These are phyloP conservation scores for Gnomoniopsis smithogilvyi DNA, from an alignment of 2,329 filamentous ascomycete genomes.

Conservation along the genomic window DNA sequence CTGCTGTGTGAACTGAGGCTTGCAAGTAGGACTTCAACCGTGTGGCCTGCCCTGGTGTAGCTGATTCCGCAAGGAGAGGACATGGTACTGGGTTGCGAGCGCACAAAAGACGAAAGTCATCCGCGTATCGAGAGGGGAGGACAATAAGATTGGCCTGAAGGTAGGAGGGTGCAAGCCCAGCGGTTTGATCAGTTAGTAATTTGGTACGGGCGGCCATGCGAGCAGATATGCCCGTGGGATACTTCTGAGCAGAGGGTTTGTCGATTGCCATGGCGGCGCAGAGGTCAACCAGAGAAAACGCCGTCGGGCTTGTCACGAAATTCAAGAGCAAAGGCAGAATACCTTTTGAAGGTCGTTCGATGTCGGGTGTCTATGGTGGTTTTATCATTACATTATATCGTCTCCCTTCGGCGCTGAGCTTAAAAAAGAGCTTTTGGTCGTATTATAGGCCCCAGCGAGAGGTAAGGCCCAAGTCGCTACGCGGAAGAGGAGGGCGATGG, in stretches of 20 bases:
- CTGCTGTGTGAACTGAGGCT: slow-evolving; percentile 16
- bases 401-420: neutral
- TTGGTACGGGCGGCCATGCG: slow-evolving; percentile 41
- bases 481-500: neutral
- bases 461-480: neutral
- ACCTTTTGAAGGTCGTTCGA: neutral
- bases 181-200: slow-evolving; percentile 41
- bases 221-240: slow-evolving; percentile 33
- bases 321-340: neutral
- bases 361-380: neutral
- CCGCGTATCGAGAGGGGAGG: slow-evolving; percentile 52
- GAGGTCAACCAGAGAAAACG: neutral
- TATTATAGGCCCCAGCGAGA: neutral
- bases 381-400: neutral
- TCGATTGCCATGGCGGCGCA: neutral
- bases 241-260: neutral
- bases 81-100: slow-evolving; percentile 61
- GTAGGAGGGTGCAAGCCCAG: slow-evolving; percentile 51
- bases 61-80: slow-evolving; percentile 54
- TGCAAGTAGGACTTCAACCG: slow-evolving; percentile 28
- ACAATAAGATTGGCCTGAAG: slow-evolving; percentile 63
- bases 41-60: slow-evolving; percentile 35
- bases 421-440: neutral
- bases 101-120: slow-evolving; percentile 57
- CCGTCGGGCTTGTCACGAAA: neutral